Evolutionary conservation across 495 filamentous ascomycete species (phyloP), one percentile per base, ranked within the genome.

Genomic region (Cenococcum geophilum): DNA sequence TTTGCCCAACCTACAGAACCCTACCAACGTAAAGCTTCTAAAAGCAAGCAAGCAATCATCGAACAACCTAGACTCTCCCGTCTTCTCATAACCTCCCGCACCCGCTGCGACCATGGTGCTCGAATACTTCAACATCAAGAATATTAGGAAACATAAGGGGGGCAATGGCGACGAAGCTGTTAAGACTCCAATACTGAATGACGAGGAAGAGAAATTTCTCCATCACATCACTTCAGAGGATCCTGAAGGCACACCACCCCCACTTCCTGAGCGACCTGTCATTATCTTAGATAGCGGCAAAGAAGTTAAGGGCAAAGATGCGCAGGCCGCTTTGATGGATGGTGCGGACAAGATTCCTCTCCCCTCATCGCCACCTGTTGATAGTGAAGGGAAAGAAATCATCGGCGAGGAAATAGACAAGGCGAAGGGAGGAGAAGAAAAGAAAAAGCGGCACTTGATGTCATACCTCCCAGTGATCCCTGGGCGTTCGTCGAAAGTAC

Each of bases 181-280:
- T 55, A 20, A 65, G 57, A 55, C 62, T 0, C 73, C 72, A 9
- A 68, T 76, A 27, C 63, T 76, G 37, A 72, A 71, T 22, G 69
- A 71, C 21, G 73, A 72, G 37, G 74, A 76, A 54, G 69, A 75
- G 62, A 45, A 67, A 58, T 74, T 75, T 58, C 71, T 76, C 55
- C 42, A 71, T 25, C 62, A 66, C 35, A 67, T 75, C 5, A 68
- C 73, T 6, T 69, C 70, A 3, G 18, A 34, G 49, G 63, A 66
- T 48, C 63, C 62, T 16, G 67, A 71, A 34, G 63, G 67, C 25
- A 57, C 70, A 11, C 52, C 70, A 3, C 62, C 63, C 18, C 62
- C 66, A 14, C 67, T 68, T 5, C 69, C 68, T 5, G 36, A 48
- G 8, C 64, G 69, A 35, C 64, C 65, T 2, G 69, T 64, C 9